Base-by-base conservation (phyloP, 2,329 filamentous ascomycete species). In the Colletotrichum graminicola region DNA sequence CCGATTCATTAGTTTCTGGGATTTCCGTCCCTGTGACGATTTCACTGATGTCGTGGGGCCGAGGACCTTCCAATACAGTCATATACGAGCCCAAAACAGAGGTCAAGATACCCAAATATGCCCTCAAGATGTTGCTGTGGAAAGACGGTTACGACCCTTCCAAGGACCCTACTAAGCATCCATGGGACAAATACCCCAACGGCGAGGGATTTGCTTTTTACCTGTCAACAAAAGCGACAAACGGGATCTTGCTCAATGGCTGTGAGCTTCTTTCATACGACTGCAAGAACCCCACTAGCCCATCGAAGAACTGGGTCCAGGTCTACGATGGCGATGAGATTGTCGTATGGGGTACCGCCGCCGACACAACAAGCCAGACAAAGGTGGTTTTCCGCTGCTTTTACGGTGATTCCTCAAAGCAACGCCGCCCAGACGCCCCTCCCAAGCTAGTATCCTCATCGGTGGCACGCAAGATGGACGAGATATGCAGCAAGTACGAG, bases 271-370 rank as follows among this genome's bases (percentile, higher is more conserved):
- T 80, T 1, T 88, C 90, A 2, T 83, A 88, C 49, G 85, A 90
- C 47, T 78, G 84, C 11, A 87, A 87, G 71, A 85, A 88, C 68
- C 85, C 87, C 3, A 81, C 84, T 34, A 84, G 86, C 0, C 82
- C 89, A 1, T 93, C 88, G 57, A 80, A 79, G 39, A 81, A 87
- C 77, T 92, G 90, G 90, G 90, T 92, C 34, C 89, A 90, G 66
- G 80, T 98, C 18, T 89, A 94, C 78, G 89, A 92, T 43, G 94
- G 93, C 1, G 95, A 98, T 78, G 85, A 90, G 32, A 88, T 98
- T 59, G 89, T 90, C 2, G 88, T 97, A 8, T 97, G 91, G 86
- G 84, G 89, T 54, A 81, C 84, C 16, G 79, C 82, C 6, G 81
- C 84, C 54, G 76, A 76, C 56, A 79, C 77, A 45, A 80, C 77